Percentiles rank a stretch among this genome's conserved stretches.
Conservation (phyloP, 2,329 filamentous ascomycete species). For the Graphilbum ipis-grandicollis region DNA sequence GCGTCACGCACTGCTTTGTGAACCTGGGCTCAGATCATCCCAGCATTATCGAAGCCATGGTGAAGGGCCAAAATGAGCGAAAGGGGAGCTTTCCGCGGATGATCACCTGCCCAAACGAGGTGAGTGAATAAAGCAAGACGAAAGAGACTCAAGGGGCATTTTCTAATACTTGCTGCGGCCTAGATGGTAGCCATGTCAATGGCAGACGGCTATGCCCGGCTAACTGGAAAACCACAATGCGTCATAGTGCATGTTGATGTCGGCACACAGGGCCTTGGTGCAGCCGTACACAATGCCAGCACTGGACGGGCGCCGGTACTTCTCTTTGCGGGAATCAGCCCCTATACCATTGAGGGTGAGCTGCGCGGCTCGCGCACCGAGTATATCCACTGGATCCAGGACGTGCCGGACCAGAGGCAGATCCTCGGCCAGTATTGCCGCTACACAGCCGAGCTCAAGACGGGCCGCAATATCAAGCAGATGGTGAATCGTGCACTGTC, state of each 20-base stretch:
- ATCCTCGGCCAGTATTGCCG: constrained; percentile 71
- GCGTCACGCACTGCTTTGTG: constrained; percentile 39
- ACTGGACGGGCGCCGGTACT: constrained; percentile 48
- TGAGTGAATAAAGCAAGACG: too few relatives aligned
- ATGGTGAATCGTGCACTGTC: constrained; percentile 73
- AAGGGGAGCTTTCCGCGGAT: constrained; percentile 44
- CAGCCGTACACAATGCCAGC: constrained; percentile 55
- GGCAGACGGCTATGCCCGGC: constrained; percentile 55
- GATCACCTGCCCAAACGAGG: constrained; percentile 59
- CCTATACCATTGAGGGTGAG: constrained; percentile 25
- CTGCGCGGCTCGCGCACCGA: constrained; percentile 21
- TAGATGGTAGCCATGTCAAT: constrained; percentile 62
- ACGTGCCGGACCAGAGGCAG: constrained; percentile 17
- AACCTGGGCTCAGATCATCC: constrained; percentile 48
- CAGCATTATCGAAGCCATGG: constrained; percentile 58
- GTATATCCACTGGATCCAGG: constrained; percentile 24
- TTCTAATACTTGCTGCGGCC: too few relatives aligned
- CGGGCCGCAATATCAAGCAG: constrained; percentile 73
- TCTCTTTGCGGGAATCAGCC: constrained; percentile 25
- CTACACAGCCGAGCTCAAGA: constrained; percentile 68
- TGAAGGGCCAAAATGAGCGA: constrained; percentile 50
- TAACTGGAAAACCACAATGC: constrained; percentile 49
- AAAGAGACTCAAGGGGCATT: too few relatives aligned
- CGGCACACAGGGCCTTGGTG: constrained; percentile 54
- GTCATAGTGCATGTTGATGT: constrained; percentile 62